Base-by-base conservation (phyloP, 2,329 filamentous ascomycete genomes). In the Claviceps capensis region DNA sequence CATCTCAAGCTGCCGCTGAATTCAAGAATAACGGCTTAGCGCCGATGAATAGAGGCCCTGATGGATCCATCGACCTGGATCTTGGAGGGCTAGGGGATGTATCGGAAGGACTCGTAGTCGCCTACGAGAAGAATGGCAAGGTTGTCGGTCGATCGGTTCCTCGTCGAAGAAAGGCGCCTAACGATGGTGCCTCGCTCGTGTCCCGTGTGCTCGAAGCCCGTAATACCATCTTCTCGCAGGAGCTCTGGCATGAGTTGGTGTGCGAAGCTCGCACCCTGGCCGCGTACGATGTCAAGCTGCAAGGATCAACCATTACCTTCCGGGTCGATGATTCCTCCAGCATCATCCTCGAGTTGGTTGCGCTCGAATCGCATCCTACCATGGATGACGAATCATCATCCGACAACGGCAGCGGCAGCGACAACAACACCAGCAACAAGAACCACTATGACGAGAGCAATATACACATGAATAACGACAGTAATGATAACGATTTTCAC, bases 181-280 rank as follows among this genome's bases (percentile, higher is more conserved):
- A 73, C 26, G 74, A 79, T 38, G 76, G 83, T 40, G 58, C 59
- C 6, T 62, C 61, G 1, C 70, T 90, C 8, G 81, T 88, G 57
- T 74, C 80, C 34, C 76, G 82, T 9, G 86, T 94, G 36, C 78
- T 83, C 17, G 79, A 86, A 59, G 85, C 87, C 2, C 77, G 87
- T 52, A 85, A 93, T 65, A 88, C 85, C 48, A 75, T 91, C 19
- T 89, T 87, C 60, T 82, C 86, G 30, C 83, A 90, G 62, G 93
- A 98, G 63, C 71, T 98, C 1, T 96, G 89, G 77, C 83, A 95
- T 59, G 93, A 98, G 67, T 74, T 97, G 54, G 83, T 84, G 50
- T 78, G 88, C 17, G 93, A 98, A 67, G 82, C 86, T 0, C 83
- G 89, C 16, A 76, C 76, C 0, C 72, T 95, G 22, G 75, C 83